A percentile compares a stretch with the other conserved stretches of the same genome.
phyloP scores from a whole-genome alignment of 257 asterid species.

The Hygrophila difformis region DNA sequence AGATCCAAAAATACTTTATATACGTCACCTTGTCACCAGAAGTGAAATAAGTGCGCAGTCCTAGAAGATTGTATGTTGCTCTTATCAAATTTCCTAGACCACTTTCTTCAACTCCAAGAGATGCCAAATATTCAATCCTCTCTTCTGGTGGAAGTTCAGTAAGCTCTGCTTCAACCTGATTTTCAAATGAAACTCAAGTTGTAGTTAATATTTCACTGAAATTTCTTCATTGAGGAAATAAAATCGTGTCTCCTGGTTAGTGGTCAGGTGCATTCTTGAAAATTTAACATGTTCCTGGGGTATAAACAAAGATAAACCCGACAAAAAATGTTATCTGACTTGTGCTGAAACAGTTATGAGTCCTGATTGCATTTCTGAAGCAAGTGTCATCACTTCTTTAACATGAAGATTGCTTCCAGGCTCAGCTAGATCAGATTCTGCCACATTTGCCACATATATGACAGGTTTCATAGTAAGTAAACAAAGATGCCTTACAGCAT shows the following conservation, averaged over 20 bases:
- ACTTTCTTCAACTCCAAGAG: slow-evolving; percentile 84
- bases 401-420: slow-evolving; percentile 69
- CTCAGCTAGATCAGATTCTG: slow-evolving; percentile 87
- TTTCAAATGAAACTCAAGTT: too few species aligned
- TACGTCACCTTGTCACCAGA: slow-evolving; percentile 86
- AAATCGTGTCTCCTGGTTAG: too few species aligned
- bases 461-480: slow-evolving; percentile 94
- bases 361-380: slow-evolving; percentile 80
- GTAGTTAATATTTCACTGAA: slow-evolving; percentile 10
- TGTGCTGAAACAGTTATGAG: slow-evolving; percentile 90
- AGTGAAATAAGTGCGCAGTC: slow-evolving; percentile 89
- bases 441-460: slow-evolving; percentile 90
- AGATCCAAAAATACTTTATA: slow-evolving; percentile 8
- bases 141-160: slow-evolving; percentile 90
- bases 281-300: not conserved
- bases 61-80: slow-evolving; percentile 81
- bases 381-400: slow-evolving; percentile 62
- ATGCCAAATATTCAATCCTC: slow-evolving; percentile 71
- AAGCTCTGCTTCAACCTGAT: slow-evolving; percentile 96
- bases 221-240: not conserved
- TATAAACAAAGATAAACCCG: slow-evolving; percentile 10
- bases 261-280: not conserved
- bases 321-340: slow-evolving; percentile 39
- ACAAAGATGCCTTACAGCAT: slow-evolving; percentile 79
- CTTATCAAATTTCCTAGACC: slow-evolving; percentile 93